phyloP scores from a whole-genome alignment of 257 asterid genomes.

The Lavandula angustifolia region DNA sequence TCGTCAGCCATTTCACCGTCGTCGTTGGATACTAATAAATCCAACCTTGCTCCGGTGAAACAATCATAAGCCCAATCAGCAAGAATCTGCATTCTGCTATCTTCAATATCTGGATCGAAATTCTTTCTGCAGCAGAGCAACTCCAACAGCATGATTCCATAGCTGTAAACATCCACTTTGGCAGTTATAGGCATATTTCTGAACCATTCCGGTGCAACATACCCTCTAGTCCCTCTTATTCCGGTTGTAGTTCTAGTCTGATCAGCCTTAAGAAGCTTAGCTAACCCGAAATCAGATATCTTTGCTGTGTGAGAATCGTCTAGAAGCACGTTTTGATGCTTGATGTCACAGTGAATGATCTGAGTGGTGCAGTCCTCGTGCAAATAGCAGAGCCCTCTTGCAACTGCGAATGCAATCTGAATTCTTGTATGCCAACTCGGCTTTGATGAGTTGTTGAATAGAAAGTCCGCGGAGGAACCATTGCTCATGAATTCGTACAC shows the following conservation, averaged over 20 bases:
- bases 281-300: conserved; percentile 47
- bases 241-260: conserved; percentile 37
- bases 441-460: conserved; percentile 30
- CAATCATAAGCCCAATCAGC: conserved; percentile 38
- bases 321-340: conserved; percentile 47
- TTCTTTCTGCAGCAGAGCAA: conserved; percentile 29
- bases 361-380: conserved; percentile 46
- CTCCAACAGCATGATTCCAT: conserved; percentile 35
- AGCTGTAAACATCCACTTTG: conserved; percentile 38
- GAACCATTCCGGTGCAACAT: conserved; percentile 52
- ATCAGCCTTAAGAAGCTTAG: conserved; percentile 38
- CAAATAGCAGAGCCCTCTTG: conserved; percentile 45
- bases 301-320: conserved; percentile 31
- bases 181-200: conserved; percentile 31
- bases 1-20: conserved; percentile 26
- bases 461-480: conserved; percentile 33
- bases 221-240: conserved; percentile 46
- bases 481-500: conserved; percentile 42
- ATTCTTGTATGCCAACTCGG: conserved; percentile 45
- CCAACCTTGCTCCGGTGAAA: conserved; percentile 7
- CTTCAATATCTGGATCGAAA: not conserved
- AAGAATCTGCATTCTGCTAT: conserved; percentile 21
- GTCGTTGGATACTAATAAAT: not conserved
- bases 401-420: conserved; percentile 42
- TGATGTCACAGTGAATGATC: conserved; percentile 48